Evolutionary conservation across 2,329 filamentous ascomycete species (phyloP).

Genomic region (Penicillium corylophilum): DNA sequence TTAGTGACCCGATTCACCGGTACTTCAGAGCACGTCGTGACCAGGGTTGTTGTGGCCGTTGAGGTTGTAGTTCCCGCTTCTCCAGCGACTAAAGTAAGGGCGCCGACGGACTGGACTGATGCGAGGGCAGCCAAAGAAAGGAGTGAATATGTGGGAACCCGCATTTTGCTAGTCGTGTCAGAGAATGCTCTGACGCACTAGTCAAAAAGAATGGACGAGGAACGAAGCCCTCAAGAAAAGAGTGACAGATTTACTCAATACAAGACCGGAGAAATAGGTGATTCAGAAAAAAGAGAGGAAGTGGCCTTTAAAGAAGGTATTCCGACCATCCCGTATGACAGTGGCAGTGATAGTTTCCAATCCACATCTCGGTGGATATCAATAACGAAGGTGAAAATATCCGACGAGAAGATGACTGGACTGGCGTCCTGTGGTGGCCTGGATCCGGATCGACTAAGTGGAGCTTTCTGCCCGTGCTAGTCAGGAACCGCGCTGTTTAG

Average conservation of each 20-base stretch:
- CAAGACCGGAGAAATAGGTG: neutral
- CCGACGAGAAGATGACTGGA: neutral
- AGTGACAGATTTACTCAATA: neutral
- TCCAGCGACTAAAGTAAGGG: neutral
- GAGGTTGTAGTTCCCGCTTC: too few relatives aligned
- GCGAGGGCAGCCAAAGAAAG: neutral
- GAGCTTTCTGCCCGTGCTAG: neutral
- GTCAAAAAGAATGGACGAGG: neutral
- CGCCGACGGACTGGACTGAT: neutral
- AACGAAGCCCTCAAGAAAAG: neutral
- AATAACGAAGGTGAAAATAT: neutral
- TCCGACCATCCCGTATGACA: neutral
- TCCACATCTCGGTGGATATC: neutral
- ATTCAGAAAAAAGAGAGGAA: neutral
- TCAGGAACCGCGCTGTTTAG: neutral
- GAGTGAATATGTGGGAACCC: neutral
- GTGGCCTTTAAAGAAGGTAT: neutral
- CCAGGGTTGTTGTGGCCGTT: too few relatives aligned
- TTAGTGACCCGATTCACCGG: too few relatives aligned
- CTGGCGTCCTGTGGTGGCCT: neutral
- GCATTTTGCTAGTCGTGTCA: neutral
- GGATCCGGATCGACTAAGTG: neutral
- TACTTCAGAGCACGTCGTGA: too few relatives aligned
- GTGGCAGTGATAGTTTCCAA: neutral
- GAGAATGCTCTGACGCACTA: neutral